Conservation (phyloP, 2,329 filamentous ascomycete genomes). For the Nothomitra cinnamomea region DNA sequence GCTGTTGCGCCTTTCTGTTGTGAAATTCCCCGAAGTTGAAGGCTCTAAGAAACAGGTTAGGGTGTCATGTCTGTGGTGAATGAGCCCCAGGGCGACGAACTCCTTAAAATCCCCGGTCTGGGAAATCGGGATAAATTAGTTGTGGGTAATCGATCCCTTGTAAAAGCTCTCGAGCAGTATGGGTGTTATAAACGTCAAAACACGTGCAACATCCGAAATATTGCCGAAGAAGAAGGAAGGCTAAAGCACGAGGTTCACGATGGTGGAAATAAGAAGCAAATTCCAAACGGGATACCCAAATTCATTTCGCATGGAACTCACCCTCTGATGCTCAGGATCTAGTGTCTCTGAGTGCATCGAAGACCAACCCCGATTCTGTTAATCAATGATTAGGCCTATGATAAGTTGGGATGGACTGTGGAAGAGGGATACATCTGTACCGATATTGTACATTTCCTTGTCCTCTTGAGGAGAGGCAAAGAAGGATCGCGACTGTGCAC, state of each 20-base stretch:
- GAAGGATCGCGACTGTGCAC: constrained; percentile 46
- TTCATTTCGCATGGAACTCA: constrained; percentile 22
- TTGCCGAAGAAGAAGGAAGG: background rate
- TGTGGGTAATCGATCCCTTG: background rate
- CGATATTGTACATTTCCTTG: constrained; percentile 59
- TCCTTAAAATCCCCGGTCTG: constrained; percentile 79
- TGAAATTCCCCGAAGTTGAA: constrained; percentile 81
- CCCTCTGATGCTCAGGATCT: constrained; percentile 67
- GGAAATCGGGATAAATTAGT: constrained; percentile 1
- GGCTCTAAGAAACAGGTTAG: constrained; percentile 35
- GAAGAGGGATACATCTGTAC: constrained; percentile 32
- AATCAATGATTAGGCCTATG: constrained; percentile 14
- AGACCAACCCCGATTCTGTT: constrained; percentile 72
- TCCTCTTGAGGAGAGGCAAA: constrained; percentile 54
- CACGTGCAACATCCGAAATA: too few species aligned
- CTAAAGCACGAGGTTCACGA: background rate
- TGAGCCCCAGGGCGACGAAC: constrained; percentile 27
- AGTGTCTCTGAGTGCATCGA: constrained; percentile 77
- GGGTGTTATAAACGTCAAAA: too few species aligned
- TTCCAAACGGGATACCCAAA: background rate
- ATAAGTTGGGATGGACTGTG: constrained; percentile 17
- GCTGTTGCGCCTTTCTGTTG: constrained; percentile 53
- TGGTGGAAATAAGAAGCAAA: background rate
- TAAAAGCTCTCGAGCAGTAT: too few species aligned
- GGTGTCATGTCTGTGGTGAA: background rate